Percentiles rank a stretch among this genome's conserved stretches.
Conservation (phyloP, 805 yeast species). For the Saturnispora sanitii region DNA sequence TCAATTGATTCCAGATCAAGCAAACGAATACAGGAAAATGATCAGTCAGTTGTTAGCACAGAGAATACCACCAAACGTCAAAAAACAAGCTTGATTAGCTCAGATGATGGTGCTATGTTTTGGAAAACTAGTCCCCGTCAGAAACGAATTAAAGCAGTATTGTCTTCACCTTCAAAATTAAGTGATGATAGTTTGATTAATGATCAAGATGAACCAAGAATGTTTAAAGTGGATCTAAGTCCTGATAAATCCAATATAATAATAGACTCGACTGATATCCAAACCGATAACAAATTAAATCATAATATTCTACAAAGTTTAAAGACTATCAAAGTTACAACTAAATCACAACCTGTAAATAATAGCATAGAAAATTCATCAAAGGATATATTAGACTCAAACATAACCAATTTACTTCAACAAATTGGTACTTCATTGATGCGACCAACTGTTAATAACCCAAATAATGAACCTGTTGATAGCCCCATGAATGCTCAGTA, state of each 20-base stretch:
- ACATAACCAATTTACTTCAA: conserved; percentile 3
- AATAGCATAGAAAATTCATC: not conserved
- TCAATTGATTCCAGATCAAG: conserved; percentile 1
- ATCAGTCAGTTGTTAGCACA: not conserved
- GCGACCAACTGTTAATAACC: not conserved
- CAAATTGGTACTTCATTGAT: conserved; percentile 6
- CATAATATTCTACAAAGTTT: conserved; percentile 5
- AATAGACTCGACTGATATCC: not conserved
- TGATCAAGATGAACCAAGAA: not conserved
- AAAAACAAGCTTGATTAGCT: conserved; percentile 2
- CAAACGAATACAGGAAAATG: not conserved
- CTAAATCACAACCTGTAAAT: not conserved
- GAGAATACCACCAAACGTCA: not conserved
- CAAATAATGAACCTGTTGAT: not conserved
- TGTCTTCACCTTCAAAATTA: conserved; percentile 3
- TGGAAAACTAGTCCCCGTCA: conserved; percentile 9
- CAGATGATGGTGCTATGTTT: conserved; percentile 7
- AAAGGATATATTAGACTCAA: not conserved
- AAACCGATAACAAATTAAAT: conserved; percentile 6
- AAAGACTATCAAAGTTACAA: conserved; percentile 3
- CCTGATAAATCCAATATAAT: conserved; percentile 1
- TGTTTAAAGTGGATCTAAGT: conserved; percentile 2
- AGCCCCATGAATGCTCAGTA: not conserved
- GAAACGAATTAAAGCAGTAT: conserved; percentile 1
- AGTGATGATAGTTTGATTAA: conserved; percentile 4